Evolutionary conservation across 139 green algal genomes (phyloP), one percentile per base, ranked within the genome.

Genomic region (Eudorina sp.): DNA sequence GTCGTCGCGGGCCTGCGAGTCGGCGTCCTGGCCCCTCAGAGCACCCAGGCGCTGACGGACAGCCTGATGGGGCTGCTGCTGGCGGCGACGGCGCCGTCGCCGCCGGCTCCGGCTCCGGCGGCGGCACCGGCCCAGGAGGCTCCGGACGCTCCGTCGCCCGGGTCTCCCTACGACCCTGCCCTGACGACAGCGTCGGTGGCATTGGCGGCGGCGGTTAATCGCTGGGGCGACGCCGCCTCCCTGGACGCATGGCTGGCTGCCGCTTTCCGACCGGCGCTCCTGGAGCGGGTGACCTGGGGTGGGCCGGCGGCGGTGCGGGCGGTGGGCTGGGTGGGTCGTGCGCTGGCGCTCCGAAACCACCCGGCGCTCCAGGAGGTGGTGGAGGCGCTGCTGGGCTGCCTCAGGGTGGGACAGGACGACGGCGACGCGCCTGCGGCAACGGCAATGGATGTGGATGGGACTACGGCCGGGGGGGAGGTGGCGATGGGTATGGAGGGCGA

Each of bases 311-410:
- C n/a, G 45, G 81, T 53, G 5, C 38, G 34, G 31, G 81, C 64
- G 34, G 81, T 40, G 41, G 81, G 81, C 7, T 87, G 81, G 81
- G 64, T 87, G 31, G 81, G 81, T 6, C 81, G 81, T 0, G 81
- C 64, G 0, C 81, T 87, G 45, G 81, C 81, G 34, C 45, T 87
- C 13, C 81, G 81, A 0, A 87, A 68, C 81, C 81, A 87, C 64
- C 1, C 81, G 6, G 31, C 45, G 1, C 46, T 87, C 6, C 8
- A 5, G 5, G 64, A 53, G 14, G 31, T 78, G 5, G 8, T 68
- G 3, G 2, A 4, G 45, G 64, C 45, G 64, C 64, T 87, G 31
- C 18, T 53, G 21, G 21, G 0, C 0, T 53, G 46, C 81, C 3
- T 87, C 45, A 36, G 23, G 16, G 27, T 31, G 7, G 2, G 27